Evolutionary conservation across 2,329 filamentous ascomycete genomes (phyloP).

Genomic region (Curvularia verruculosa): DNA sequence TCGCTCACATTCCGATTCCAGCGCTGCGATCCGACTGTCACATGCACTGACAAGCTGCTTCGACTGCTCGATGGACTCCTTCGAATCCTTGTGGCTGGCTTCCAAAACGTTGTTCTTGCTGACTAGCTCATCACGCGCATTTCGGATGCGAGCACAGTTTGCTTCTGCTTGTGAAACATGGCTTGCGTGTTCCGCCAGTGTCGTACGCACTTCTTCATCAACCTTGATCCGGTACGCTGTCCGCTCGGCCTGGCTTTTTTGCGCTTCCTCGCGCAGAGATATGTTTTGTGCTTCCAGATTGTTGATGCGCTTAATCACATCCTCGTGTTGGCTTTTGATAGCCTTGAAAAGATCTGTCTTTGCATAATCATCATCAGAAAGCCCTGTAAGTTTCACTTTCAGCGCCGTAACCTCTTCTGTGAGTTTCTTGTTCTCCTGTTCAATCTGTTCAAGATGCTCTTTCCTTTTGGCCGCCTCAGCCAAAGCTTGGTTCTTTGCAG

Average conservation of each 20-base stretch:
- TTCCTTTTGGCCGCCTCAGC: conserved; percentile 83
- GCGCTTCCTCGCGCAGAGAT: conserved; percentile 80
- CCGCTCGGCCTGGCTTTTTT: conserved; percentile 83
- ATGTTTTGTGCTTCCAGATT: conserved; percentile 88
- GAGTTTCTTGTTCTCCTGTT: conserved; percentile 76
- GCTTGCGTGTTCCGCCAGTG: conserved; percentile 78
- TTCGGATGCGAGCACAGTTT: conserved; percentile 84
- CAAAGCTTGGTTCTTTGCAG: conserved; percentile 76
- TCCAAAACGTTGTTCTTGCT: conserved; percentile 83
- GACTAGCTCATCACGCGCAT: conserved; percentile 81
- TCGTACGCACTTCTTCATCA: conserved; percentile 76
- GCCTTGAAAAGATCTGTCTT: conserved; percentile 93
- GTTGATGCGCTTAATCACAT: conserved; percentile 90
- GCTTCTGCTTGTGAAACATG: conserved; percentile 81
- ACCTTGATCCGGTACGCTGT: conserved; percentile 80
- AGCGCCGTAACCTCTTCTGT: conserved; percentile 80
- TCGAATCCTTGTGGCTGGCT: conserved; percentile 77
- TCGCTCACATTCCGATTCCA: conserved; percentile 83
- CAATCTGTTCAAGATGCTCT: conserved; percentile 80
- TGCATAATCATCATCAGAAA: conserved; percentile 92
- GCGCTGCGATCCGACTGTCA: conserved; percentile 76
- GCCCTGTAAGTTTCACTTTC: conserved; percentile 68
- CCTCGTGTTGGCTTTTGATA: conserved; percentile 87
- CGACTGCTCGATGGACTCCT: conserved; percentile 71
- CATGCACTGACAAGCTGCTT: conserved; percentile 81